Evolutionary conservation across 2,329 filamentous ascomycete species (phyloP).

Genomic region (Venturia nashicola): DNA sequence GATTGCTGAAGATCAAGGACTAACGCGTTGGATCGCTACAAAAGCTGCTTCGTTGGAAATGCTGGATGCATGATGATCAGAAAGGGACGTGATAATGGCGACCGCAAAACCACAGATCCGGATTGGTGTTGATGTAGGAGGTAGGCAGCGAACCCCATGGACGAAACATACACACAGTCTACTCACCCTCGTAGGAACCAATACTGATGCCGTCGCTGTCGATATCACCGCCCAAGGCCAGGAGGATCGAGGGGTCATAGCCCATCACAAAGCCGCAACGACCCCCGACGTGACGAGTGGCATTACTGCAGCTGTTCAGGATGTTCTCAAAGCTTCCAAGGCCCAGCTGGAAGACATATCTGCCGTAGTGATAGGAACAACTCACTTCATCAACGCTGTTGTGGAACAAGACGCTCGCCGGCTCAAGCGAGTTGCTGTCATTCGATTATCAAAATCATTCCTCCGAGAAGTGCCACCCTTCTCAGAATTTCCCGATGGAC

Average conservation of each 20-base stretch:
- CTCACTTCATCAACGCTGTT: constrained; percentile 40
- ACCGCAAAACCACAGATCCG: constrained; percentile 16
- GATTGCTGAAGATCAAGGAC: neutral
- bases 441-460: constrained; percentile 37
- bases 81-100: neutral
- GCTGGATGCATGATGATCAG: neutral
- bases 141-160: constrained; percentile 13
- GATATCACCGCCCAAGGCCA: constrained; percentile 17
- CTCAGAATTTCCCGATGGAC: constrained; percentile 33
- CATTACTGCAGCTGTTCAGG: constrained; percentile 21
- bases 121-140: constrained; percentile 33
- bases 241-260: constrained; percentile 17
- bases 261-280: constrained; percentile 25
- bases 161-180: neutral
- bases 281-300: constrained; percentile 25
- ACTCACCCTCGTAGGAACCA: constrained; percentile 15
- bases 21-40: neutral
- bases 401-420: constrained; percentile 37
- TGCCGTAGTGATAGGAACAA: constrained; percentile 40
- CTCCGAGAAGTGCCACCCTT: constrained; percentile 38
- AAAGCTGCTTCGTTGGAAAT: neutral
- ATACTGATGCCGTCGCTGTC: constrained; percentile 23
- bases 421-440: constrained; percentile 38
- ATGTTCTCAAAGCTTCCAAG: constrained; percentile 21
- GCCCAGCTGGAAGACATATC: constrained; percentile 22